Evolutionary conservation across 805 yeast species (phyloP).

Genomic region (Candida pseudoglaebosa): DNA sequence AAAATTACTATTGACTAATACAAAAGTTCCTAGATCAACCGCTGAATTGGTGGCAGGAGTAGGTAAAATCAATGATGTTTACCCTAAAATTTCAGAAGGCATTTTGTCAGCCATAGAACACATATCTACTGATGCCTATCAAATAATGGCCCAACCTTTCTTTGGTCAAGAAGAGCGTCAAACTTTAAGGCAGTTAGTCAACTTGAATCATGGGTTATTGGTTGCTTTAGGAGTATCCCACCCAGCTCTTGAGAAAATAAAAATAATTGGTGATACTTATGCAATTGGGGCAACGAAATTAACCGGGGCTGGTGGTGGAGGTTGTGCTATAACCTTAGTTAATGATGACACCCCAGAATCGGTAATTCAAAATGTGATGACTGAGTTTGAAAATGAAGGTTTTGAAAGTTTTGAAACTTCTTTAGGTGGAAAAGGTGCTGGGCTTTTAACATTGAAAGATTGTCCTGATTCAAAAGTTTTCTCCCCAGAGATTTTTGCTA

Average conservation of each 20-base stretch:
- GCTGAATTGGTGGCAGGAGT: constrained; percentile 81
- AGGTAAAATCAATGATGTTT: constrained; percentile 46
- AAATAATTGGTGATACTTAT: constrained; percentile 57
- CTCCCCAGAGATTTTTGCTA: constrained; percentile 31
- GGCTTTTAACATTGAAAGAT: constrained; percentile 31
- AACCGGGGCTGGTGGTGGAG: constrained; percentile 99
- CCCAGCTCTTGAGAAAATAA: constrained; percentile 79
- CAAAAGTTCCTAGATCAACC: constrained; percentile 83
- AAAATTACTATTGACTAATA: constrained; percentile 73
- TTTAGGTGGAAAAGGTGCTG: constrained; percentile 90
- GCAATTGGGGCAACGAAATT: constrained; percentile 83
- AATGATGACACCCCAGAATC: constrained; percentile 38
- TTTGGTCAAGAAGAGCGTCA: constrained; percentile 37
- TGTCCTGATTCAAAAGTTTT: constrained; percentile 16
- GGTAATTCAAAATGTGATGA: constrained; percentile 32
- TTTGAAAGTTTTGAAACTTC: constrained; percentile 75
- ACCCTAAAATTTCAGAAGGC: constrained; percentile 52
- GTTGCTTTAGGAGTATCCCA: constrained; percentile 89
- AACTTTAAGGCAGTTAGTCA: constrained; percentile 56
- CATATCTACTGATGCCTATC: constrained; percentile 69
- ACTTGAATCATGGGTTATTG: constrained; percentile 83
- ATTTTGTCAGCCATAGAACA: constrained; percentile 75
- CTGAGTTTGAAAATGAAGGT: constrained; percentile 41
- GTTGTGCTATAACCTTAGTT: constrained; percentile 89
- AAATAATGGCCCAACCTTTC: constrained; percentile 51